phyloP scores from a whole-genome alignment of 768 basidiomycete genomes.

The Lepiota brunneoincarnata region DNA sequence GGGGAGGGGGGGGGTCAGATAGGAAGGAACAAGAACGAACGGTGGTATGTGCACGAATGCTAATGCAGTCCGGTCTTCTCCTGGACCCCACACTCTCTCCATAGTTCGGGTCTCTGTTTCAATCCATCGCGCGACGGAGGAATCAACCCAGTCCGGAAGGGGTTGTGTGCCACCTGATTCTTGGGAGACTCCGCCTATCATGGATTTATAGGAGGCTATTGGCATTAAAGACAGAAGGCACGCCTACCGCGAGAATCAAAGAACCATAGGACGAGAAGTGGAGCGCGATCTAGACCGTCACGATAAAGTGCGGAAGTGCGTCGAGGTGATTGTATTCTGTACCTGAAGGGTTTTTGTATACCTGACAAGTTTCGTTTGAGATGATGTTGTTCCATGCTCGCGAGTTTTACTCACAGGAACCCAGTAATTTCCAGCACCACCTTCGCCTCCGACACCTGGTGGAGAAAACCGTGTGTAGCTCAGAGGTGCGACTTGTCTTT shows the following conservation, averaged over 20 bases:
- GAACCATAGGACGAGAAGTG: conserved; percentile 67
- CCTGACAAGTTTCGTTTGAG: conserved; percentile 19
- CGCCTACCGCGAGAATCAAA: conserved; percentile 69
- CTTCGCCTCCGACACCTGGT: conserved; percentile 56
- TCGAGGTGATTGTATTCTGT: background rate
- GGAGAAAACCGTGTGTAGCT: conserved; percentile 67
- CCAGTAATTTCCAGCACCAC: conserved; percentile 75
- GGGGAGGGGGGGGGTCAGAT: background rate
- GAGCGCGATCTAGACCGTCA: conserved; percentile 28
- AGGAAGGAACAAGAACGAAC: conserved; percentile 32
- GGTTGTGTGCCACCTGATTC: conserved; percentile 35
- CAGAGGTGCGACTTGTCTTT: conserved; percentile 50
- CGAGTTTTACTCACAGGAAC: conserved; percentile 48
- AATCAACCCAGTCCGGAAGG: conserved; percentile 69
- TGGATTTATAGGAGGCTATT: background rate
- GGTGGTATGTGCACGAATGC: conserved; percentile 79
- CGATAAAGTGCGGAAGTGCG: conserved; percentile 18
- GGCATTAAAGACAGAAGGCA: background rate
- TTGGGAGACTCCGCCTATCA: conserved; percentile 47
- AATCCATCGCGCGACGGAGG: conserved; percentile 61
- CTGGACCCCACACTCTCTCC: conserved; percentile 57
- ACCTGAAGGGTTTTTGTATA: conserved; percentile 37
- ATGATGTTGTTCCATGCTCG: background rate
- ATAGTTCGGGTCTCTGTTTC: conserved; percentile 47
- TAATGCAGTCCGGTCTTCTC: conserved; percentile 49